Evolutionary conservation across 2,329 filamentous ascomycete species (phyloP).

Genomic region (Talaromyces sp.): DNA sequence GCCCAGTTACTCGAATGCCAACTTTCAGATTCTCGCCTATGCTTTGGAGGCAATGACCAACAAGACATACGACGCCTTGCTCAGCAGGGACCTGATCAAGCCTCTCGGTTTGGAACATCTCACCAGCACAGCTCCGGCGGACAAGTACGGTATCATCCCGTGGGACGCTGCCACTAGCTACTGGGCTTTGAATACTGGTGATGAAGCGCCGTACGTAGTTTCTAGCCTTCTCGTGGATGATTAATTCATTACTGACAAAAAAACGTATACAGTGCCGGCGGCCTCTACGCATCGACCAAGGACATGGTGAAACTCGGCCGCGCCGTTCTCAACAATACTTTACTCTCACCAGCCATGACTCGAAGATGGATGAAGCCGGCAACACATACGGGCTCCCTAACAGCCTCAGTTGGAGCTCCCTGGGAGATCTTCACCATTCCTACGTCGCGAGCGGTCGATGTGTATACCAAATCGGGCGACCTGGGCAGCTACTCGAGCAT

Average conservation of each 20-base stretch:
- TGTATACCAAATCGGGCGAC: conserved; percentile 22
- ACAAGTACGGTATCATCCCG: conserved; percentile 31
- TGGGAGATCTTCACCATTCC: conserved; percentile 36
- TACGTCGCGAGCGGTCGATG: conserved; percentile 15
- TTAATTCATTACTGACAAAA: not conserved
- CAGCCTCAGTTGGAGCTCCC: conserved; percentile 37
- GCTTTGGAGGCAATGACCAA: conserved; percentile 3
- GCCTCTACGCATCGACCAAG: conserved; percentile 40
- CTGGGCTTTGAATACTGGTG: conserved; percentile 36
- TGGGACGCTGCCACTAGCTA: conserved; percentile 17
- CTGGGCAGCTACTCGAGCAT: conserved; percentile 19
- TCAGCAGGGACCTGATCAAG: not conserved
- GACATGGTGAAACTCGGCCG: conserved; percentile 41
- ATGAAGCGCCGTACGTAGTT: conserved; percentile 35
- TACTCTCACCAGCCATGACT: conserved; percentile 32
- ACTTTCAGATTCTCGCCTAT: not conserved
- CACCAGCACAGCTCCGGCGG: not conserved
- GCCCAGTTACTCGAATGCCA: not conserved
- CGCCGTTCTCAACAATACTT: conserved; percentile 36
- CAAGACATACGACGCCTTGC: not conserved
- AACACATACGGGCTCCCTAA: conserved; percentile 32
- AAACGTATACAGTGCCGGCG: conserved; percentile 29
- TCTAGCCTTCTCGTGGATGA: not conserved
- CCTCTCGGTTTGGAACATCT: not conserved
- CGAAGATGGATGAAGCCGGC: conserved; percentile 44